Evolutionary conservation across 495 filamentous ascomycete genomes (phyloP).

Genomic region (Xylona heveae): DNA sequence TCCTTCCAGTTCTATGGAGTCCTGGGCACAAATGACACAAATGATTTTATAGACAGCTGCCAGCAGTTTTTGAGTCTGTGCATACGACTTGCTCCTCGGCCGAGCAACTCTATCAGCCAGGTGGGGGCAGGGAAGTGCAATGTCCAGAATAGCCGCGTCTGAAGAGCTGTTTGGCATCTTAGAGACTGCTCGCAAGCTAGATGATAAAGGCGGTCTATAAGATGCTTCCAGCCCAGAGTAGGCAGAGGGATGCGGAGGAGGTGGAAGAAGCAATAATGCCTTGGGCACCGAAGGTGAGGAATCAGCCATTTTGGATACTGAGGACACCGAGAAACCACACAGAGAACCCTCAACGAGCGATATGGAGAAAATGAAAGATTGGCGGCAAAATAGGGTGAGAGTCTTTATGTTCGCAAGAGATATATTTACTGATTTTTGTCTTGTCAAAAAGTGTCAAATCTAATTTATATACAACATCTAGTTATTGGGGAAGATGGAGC

Average conservation of each 20-base stretch:
- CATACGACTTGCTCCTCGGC: slow-evolving; percentile 35
- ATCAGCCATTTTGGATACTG: no score
- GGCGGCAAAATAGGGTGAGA: no score
- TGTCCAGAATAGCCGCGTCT: slow-evolving; percentile 20
- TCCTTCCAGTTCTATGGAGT: slow-evolving; percentile 38
- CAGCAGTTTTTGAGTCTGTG: slow-evolving; percentile 43
- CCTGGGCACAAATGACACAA: slow-evolving; percentile 38
- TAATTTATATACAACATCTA: no score
- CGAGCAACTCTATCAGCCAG: no score
- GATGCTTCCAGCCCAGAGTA: slow-evolving; percentile 24
- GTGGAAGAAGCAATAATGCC: slow-evolving; percentile 2
- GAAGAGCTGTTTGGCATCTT: slow-evolving; percentile 13
- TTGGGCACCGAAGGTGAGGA: no score
- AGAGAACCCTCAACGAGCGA: no score
- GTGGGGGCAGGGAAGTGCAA: slow-evolving; percentile 30
- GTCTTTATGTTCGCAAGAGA: no score
- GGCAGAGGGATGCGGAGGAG: neutral
- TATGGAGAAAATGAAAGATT: no score
- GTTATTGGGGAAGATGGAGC: no score
- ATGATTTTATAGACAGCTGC: slow-evolving; percentile 63
- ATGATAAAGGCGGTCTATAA: slow-evolving; percentile 31
- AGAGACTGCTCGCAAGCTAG: slow-evolving; percentile 20
- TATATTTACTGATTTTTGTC: no score
- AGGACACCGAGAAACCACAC: no score
- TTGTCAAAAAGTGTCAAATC: no score